Percentiles rank a stretch among this genome's conserved stretches.
These are phyloP conservation scores for Blastobotrys americana DNA, from an alignment of 805 yeast genomes.

Conservation along the genomic window DNA sequence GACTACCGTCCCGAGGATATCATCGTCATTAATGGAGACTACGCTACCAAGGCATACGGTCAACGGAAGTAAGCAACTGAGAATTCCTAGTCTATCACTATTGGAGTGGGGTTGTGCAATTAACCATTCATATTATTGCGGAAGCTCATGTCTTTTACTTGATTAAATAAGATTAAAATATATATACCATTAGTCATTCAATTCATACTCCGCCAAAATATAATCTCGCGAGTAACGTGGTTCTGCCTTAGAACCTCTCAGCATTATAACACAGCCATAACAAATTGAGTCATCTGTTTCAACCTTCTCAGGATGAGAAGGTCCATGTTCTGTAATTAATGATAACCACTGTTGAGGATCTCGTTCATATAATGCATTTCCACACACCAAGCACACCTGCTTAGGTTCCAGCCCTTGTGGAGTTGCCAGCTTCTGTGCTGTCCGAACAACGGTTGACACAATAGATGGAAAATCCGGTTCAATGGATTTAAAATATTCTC, in stretches of 20 bases:
- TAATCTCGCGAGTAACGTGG: constrained; percentile 30
- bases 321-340: constrained; percentile 51
- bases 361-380: constrained; percentile 39
- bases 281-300: constrained; percentile 41
- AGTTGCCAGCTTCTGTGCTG: constrained; percentile 60
- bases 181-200: too few relatives aligned
- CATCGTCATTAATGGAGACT: constrained; percentile 63
- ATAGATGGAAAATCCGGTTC: constrained; percentile 81
- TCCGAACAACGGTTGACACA: constrained; percentile 85
- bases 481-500: constrained; percentile 61
- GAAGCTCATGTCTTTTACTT: too few relatives aligned
- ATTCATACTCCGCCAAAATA: constrained; percentile 42
- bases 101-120: too few relatives aligned
- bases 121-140: too few relatives aligned
- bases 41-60: constrained; percentile 70
- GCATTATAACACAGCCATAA: constrained; percentile 67
- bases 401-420: constrained; percentile 15
- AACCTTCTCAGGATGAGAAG: constrained; percentile 31
- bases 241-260: constrained; percentile 37
- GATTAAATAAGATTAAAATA: too few relatives aligned
- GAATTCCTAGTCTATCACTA: neutral
- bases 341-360: constrained; percentile 62
- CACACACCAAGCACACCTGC: constrained; percentile 52
- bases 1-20: constrained; percentile 74
- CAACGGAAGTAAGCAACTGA: constrained; percentile 12